Evolutionary conservation across 768 basidiomycete species (phyloP), one percentile per base, ranked within the genome.

Genomic region (Porpolomopsis calyptriformis): DNA sequence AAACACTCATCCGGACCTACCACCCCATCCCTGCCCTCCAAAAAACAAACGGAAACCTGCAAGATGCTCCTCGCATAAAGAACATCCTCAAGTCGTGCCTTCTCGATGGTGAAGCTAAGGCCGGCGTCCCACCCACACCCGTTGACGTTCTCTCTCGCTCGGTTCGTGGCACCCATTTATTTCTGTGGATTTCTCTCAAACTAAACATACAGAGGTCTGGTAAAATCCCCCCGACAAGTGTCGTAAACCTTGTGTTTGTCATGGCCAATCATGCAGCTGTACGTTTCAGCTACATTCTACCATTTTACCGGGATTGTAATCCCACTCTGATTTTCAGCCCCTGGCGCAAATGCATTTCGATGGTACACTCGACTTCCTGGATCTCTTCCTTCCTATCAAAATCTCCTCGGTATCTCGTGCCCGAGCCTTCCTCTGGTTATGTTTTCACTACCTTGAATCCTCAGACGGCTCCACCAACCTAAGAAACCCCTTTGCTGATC

Each of bases 21-120:
- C 90, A 92, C 56, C 87, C 90, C 23, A 79, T 90, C n/a, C 90
- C 90, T 8, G 84, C 83, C 24, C 67, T 92, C 22, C 89, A 92
- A 60, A 86, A 85, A 67, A 86, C 88, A 12, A 82, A 84, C 53
- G 85, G 83, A 14, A 89, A 90, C 60, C 77, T 87, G 5, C 87
- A 91, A 60, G 89, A 93, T 60, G 89, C 89, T 33, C 89, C 90
- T 18, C 78, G 90, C 49, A 87, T 93, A 63, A 93, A 93, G 64
- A 88, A 88, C 52, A 85, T 84, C 59, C 71, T 93, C 42, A 92
- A 91, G 59, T 83, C 19, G 70, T 90, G 25, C 74, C 83, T 33
- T 73, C 73, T 43, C 37, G 50, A 52, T 40, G 50, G 47, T 10
- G 89, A 93, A 57, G 64, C 72, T 51, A 80, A 74, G 59, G 66